Base-by-base conservation (phyloP, 495 filamentous ascomycete genomes). In the Thermothielavioides terrestris region DNA sequence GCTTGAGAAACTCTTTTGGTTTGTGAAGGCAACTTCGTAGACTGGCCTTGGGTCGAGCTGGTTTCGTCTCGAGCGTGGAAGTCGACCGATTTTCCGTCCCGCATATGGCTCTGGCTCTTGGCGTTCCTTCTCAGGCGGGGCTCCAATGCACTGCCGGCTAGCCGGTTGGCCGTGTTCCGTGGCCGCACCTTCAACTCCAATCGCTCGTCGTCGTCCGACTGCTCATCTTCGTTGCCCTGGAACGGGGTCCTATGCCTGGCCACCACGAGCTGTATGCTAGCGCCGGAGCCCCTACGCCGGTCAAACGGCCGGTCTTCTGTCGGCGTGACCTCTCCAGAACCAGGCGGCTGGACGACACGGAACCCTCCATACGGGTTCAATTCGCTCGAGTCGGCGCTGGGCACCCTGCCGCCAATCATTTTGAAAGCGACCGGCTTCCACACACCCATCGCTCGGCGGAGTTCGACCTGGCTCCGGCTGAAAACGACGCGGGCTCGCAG, bases 401-500 rank as follows among this genome's bases (percentile, higher is more conserved):
- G 1, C 25, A 17, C 25, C n/a, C 14, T 9, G 23, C 9, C 10
- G 47, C 40, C 11, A 42, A 23, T 26, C 12, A 18, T 38, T 21
- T 40, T 23, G 3, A 34, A 18, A 2, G 15, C 20, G 9, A 40
- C 47, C 1, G 54, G 46, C 21, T 52, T 48, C 11, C 27, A 62
- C 38, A 57, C 56, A 20, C 69, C 70, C 6, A 57, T 65, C 50
- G 72, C 67, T 17, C 77, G 63, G 30, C 74, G 66, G 27, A 85
- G 65, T 54, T 87, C 77, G 8, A 82, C 73, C 58, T 86, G 83
- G 41, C 77, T 83, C 15, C 84, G 83, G 51, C 83, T 85, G 57
- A 95, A 94, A 1, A 86, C 85, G 6, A 94, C 84, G 27, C 82
- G 70, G 11, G 84, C 79, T 23, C 88, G 74, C 60, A 94, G 75